Evolutionary conservation across 176 grass and related monocot genomes (phyloP).

Genomic region (Zoysia pacifica): DNA sequence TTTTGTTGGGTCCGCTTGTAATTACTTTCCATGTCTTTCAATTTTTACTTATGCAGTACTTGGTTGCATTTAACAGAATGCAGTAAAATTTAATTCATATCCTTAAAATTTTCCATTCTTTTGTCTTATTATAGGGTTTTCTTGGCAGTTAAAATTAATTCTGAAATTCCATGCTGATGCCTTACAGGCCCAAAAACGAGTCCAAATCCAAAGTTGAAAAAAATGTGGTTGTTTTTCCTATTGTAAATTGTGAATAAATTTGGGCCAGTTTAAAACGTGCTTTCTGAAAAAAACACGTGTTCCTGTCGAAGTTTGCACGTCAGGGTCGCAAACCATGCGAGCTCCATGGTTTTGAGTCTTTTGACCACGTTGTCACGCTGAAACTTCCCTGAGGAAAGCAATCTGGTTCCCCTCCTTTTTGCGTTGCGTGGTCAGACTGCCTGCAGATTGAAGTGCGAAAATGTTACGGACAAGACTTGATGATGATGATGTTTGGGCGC

Average conservation of each 20-base stretch:
- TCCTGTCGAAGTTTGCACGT: not conserved
- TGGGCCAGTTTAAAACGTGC: not conserved
- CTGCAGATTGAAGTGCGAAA: not conserved
- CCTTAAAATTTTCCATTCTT: no score
- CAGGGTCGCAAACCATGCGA: slow-evolving; percentile 12
- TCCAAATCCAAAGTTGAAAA: not conserved
- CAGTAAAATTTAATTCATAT: no score
- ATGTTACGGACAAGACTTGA: not conserved
- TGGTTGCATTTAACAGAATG: no score
- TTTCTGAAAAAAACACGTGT: not conserved
- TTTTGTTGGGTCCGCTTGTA: not conserved
- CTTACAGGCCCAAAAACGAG: not conserved
- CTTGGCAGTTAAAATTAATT: not conserved
- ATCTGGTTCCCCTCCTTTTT: not conserved
- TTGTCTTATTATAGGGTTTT: no score
- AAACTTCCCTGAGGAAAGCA: not conserved
- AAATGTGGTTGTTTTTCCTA: not conserved
- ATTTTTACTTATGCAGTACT: no score
- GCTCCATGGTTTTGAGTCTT: not conserved
- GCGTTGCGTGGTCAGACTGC: not conserved
- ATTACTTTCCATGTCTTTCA: no score
- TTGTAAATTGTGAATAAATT: not conserved
- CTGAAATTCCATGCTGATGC: not conserved
- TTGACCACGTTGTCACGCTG: not conserved
- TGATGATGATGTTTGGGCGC: not conserved